Evolutionary conservation across 257 asterid genomes (phyloP).

Genomic region (Salvia splendens): DNA sequence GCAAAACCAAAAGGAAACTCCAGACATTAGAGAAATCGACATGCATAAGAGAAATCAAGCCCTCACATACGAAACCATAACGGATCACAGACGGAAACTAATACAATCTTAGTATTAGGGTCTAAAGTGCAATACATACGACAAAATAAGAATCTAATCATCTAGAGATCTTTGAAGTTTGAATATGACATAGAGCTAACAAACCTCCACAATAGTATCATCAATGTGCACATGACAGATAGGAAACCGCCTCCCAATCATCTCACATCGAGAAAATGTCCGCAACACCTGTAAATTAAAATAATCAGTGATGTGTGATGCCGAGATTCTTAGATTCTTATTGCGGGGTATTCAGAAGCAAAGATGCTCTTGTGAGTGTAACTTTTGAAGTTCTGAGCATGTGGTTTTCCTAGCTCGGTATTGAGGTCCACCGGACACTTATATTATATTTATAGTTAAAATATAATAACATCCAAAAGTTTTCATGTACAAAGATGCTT

Average conservation of each 20-base stretch:
- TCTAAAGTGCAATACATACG: slow-evolving; percentile 6
- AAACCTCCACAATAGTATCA: slow-evolving; percentile 76
- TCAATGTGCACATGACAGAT: slow-evolving; percentile 82
- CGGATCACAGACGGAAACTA: neutral
- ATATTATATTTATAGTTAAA: neutral
- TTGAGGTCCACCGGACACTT: neutral
- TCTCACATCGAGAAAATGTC: slow-evolving; percentile 69
- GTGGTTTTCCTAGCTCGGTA: neutral
- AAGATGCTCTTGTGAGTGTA: neutral
- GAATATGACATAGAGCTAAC: slow-evolving; percentile 29
- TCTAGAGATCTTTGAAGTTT: slow-evolving; percentile 6
- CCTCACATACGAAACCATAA: slow-evolving; percentile 21
- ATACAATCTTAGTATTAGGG: slow-evolving; percentile 5
- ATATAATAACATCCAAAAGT: neutral
- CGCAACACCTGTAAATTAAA: slow-evolving; percentile 62
- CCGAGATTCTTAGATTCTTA: neutral
- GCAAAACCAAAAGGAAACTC: slow-evolving; percentile 15
- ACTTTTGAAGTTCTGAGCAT: neutral
- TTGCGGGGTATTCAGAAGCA: too few relatives aligned
- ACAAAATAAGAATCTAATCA: neutral
- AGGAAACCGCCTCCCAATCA: slow-evolving; percentile 81
- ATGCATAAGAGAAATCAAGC: slow-evolving; percentile 19
- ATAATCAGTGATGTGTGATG: neutral
- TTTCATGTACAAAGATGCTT: neutral
- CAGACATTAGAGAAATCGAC: slow-evolving; percentile 12